Base-by-base conservation (phyloP, 169 alveolate species). In the Plasmodium ovale region DNA sequence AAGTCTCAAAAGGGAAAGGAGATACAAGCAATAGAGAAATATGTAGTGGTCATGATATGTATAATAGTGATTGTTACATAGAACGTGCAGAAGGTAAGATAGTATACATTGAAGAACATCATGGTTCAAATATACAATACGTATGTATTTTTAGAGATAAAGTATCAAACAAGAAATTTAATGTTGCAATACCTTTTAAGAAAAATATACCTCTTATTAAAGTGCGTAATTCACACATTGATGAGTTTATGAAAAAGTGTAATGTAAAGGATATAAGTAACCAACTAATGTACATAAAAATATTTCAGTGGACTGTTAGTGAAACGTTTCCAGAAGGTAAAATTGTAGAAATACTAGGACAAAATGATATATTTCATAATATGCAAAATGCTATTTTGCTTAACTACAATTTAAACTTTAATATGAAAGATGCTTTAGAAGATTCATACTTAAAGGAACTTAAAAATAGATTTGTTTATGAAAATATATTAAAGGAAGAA, bases 361-460 rank as follows among this genome's bases (percentile, higher is more conserved):
- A 64, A 10, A 82, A 82, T 65, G 90, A 82, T 58, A 23, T 82
- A 1, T 68, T 82, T 16, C 90, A 82, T 69, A 82, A 82, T 44
- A 82, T 82, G 90, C 90, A 82, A 82, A 82, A 68, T 53, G 90
- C 90, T 0, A 82, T 82, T 6, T 67, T 82, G 47, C 59, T 82
- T 1, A 82, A 82, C 31, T 51, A 68, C 39, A 67, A 65, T 67
- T 68, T 82, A 37, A 54, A 82, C 12, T 82, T 53, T n/a, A 82
- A 82, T 82, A 54, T 82, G 16, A 82, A 49, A 54, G 72, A 82
- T 23, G 85, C 90, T 12, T 51, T 82, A 69, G 90, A 82, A 49
- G 90, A 82, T 67, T 37, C 47, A 1, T 67, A 65, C 39, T 49
- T 82, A 67, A 82, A 67, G 53, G 71, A 82, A 12, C 51, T 82